Conservation (phyloP, 331 rosid genomes). For the Erythrophleum ivorense region DNA sequence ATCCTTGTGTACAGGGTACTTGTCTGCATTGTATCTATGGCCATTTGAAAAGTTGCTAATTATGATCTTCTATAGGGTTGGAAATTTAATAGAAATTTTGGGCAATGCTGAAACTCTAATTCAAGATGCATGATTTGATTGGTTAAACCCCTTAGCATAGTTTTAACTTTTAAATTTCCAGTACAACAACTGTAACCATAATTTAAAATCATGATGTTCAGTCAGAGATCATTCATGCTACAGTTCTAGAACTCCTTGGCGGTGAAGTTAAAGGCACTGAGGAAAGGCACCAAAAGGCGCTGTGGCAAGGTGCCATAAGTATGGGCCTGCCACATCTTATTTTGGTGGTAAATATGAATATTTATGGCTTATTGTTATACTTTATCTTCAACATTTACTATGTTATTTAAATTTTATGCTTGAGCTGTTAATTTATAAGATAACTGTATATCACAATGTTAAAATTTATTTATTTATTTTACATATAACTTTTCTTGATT, state of each 20-base stretch:
- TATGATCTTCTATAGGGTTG: not conserved
- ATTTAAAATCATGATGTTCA: not conserved
- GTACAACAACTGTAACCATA: not conserved
- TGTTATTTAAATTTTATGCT: not conserved
- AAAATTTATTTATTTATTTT: not conserved
- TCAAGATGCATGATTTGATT: slow-evolving; percentile 32
- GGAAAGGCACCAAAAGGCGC: not conserved
- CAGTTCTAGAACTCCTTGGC: slow-evolving; percentile 2
- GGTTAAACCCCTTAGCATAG: not conserved
- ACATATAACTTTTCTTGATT: not conserved
- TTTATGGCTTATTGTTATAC: not conserved
- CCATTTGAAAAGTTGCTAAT: slow-evolving; percentile 3
- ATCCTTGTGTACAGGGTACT: slow-evolving; percentile 7
- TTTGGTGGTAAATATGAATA: not conserved
- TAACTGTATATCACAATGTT: not conserved
- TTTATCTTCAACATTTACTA: not conserved
- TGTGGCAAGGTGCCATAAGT: not conserved
- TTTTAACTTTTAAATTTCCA: not conserved
- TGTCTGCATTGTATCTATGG: slow-evolving; percentile 17
- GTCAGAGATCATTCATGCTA: slow-evolving; percentile 19
- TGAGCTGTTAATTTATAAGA: not conserved
- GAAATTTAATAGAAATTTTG: not conserved
- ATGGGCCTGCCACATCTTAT: not conserved
- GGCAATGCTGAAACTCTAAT: slow-evolving; percentile 18
- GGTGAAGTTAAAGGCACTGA: not conserved